Base-by-base conservation (phyloP, 495 filamentous ascomycete genomes). In the Aspergillus baeticus region DNA sequence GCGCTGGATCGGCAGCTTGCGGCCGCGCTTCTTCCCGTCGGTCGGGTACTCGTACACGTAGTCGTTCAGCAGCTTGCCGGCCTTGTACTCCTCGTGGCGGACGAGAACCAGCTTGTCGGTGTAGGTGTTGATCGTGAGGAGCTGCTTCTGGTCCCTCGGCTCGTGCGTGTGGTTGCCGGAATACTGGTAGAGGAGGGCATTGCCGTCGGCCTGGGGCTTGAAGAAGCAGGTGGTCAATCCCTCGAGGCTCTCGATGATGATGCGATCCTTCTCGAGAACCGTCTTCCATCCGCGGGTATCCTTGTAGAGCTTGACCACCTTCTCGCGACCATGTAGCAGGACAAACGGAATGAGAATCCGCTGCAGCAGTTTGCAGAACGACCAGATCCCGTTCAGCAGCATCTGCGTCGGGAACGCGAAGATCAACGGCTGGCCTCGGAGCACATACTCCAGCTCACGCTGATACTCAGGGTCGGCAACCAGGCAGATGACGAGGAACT, bases 401-500 rank as follows among this genome's bases (percentile, higher is more conserved):
- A 71, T 58, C 1, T 68, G 66, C 5, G 48, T 48, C 3, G 78
- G 74, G 22, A 41, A 69, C 66, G 34, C 70, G 68, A 23, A 77
- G 26, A 46, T 72, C 29, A 33, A 51, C 17, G 69, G 69, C 21
- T 67, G 65, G 2, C 51, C 45, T 26, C 63, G 55, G 3, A 76
- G 59, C 44, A 77, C 70, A 55, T 75, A 79, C 15, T 81, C 67
- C 44, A 84, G 64, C 49, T 84, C 81, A 43, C 81, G 67, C 57
- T 84, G 81, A 57, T 78, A 83, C 54, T 84, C 81, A 1, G 77
- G 74, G 63, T 84, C 81, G 6, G 81, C 81, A 20, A 82, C 69
- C n/a, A 79, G 57, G 13, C 81, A 72, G 51, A 83, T 70, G 8
- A 79, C 65, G n/a, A 79, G 56, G 63, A 83, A 84, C 60, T 84